Percentiles rank a stretch among this genome's conserved stretches.
These are phyloP conservation scores for Fusarium fujikuroi DNA, from an alignment of 2,329 filamentous ascomycete genomes.

Conservation along the genomic window DNA sequence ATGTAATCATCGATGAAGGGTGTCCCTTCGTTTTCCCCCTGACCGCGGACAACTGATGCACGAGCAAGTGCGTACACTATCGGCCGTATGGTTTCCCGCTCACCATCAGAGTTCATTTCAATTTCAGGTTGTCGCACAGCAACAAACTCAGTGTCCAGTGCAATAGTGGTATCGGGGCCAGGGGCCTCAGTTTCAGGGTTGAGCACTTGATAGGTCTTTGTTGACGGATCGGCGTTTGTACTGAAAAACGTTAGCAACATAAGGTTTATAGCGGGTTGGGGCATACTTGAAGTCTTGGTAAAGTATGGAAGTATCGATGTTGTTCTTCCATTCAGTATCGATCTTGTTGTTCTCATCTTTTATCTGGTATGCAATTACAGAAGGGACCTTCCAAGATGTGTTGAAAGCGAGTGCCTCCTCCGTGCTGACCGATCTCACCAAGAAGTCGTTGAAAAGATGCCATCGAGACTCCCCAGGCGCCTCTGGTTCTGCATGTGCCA, in stretches of 20 bases:
- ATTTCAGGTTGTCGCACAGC: constrained; percentile 92
- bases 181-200: constrained; percentile 71
- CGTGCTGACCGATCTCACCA: constrained; percentile 81
- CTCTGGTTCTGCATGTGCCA: constrained; percentile 72
- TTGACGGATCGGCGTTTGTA: constrained; percentile 50
- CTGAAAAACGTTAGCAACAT: constrained; percentile 46
- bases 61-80: constrained; percentile 92
- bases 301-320: constrained; percentile 84
- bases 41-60: constrained; percentile 87
- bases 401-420: constrained; percentile 92
- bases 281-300: constrained; percentile 74
- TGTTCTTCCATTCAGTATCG: constrained; percentile 86
- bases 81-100: constrained; percentile 87
- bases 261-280: neutral
- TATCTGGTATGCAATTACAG: constrained; percentile 85
- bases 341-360: constrained; percentile 84
- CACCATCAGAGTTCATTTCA: constrained; percentile 94
- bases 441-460: constrained; percentile 98
- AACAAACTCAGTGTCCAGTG: constrained; percentile 96
- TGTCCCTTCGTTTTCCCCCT: constrained; percentile 79
- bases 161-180: constrained; percentile 78
- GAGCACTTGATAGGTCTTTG: constrained; percentile 70
- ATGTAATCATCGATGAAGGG: constrained; percentile 99
- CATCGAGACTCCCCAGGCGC: constrained; percentile 75
- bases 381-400: constrained; percentile 90